Percentiles rank a stretch among this genome's conserved stretches.
phyloP scores from a whole-genome alignment of 2,329 filamentous ascomycete genomes.

The Trichoderma asperellum region DNA sequence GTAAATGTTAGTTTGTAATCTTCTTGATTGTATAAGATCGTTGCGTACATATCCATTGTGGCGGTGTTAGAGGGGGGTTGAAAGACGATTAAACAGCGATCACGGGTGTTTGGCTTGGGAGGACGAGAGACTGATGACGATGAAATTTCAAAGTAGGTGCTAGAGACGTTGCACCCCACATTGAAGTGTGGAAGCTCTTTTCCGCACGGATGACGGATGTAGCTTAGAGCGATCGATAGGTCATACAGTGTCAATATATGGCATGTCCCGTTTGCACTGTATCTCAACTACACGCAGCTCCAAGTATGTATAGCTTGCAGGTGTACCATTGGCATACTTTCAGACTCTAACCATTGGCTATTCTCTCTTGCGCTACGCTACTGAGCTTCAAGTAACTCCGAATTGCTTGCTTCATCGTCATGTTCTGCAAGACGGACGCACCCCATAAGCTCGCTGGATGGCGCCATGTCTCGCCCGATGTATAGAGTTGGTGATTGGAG shows the following conservation, averaged over 20 bases:
- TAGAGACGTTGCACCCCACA: conserved; percentile 16
- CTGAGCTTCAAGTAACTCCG: too few relatives aligned
- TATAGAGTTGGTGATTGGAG: neutral
- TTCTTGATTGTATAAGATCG: too few relatives aligned
- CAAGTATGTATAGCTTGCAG: neutral
- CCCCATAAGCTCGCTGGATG: too few relatives aligned
- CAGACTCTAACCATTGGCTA: too few relatives aligned
- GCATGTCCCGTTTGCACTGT: neutral
- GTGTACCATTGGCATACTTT: too few relatives aligned
- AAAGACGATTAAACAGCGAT: neutral
- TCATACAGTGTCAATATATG: neutral
- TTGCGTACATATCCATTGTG: conserved; percentile 40
- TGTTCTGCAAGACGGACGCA: too few relatives aligned
- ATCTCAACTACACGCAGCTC: neutral
- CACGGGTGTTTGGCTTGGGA: conserved; percentile 6
- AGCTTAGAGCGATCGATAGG: neutral
- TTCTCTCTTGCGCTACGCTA: too few relatives aligned
- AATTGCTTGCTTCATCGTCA: too few relatives aligned
- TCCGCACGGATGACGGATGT: neutral
- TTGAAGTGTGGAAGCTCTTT: neutral
- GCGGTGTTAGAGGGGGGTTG: conserved; percentile 26
- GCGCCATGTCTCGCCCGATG: neutral
- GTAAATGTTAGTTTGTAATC: neutral
- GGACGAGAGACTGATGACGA: conserved; percentile 21
- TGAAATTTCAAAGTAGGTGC: conserved; percentile 29